Percentiles rank a stretch among this genome's conserved stretches.
Conservation (phyloP, 2,329 filamentous ascomycete genomes). For the Diplodia corticola region DNA sequence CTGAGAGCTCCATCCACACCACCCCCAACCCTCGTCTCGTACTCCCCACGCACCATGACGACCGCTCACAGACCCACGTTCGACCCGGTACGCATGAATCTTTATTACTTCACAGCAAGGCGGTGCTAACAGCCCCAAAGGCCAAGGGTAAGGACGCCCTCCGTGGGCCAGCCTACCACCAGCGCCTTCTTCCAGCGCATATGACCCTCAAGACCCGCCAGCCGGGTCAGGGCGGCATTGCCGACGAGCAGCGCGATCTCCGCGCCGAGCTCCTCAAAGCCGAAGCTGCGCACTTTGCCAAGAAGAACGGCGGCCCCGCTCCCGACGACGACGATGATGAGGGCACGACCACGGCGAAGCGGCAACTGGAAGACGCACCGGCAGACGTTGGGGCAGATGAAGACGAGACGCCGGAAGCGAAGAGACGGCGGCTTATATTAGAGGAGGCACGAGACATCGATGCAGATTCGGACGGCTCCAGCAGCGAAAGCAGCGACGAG, state of each 20-base stretch:
- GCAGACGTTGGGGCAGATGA: conserved; percentile 44
- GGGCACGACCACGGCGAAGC: conserved; percentile 61
- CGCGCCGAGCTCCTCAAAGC: conserved; percentile 86
- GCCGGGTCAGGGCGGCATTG: conserved; percentile 84
- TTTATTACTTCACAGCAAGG: not conserved
- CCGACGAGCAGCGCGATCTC: conserved; percentile 75
- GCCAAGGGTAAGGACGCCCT: conserved; percentile 93
- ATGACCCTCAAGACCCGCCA: conserved; percentile 87
- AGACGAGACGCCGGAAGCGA: conserved; percentile 72
- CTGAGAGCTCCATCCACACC: not conserved
- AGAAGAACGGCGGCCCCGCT: conserved; percentile 67
- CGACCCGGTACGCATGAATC: conserved; percentile 68
- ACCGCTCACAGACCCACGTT: conserved; percentile 84
- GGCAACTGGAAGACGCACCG: conserved; percentile 13
- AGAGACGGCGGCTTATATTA: conserved; percentile 75
- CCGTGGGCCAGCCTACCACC: conserved; percentile 91
- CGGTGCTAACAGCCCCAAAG: conserved; percentile 48
- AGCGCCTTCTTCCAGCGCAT: conserved; percentile 90
- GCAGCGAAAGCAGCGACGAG: conserved; percentile 59
- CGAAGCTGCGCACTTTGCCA: conserved; percentile 83
- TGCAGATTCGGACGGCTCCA: conserved; percentile 69
- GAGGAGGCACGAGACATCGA: conserved; percentile 88
- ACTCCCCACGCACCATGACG: conserved; percentile 41
- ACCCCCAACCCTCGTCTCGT: not conserved
- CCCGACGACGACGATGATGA: conserved; percentile 49